Percentiles rank a stretch among this genome's conserved stretches.
Evolutionary conservation across 345 rosid species (phyloP).

Genomic region (Arabis alpina): DNA sequence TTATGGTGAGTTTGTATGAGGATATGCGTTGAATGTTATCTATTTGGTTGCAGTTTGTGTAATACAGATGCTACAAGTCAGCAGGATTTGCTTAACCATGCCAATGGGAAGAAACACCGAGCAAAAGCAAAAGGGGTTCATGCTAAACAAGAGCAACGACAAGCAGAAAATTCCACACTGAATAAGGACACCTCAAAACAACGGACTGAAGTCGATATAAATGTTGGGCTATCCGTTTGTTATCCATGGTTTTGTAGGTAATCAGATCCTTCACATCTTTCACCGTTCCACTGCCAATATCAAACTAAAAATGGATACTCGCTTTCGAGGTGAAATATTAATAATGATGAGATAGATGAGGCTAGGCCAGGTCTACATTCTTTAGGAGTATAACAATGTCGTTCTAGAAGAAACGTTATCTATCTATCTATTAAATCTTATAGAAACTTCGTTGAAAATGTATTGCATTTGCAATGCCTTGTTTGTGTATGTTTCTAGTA

Average conservation of each 20-base stretch:
- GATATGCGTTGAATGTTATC: not conserved
- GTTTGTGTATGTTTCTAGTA: too few relatives aligned
- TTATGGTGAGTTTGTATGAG: constrained; percentile 6
- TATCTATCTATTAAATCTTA: too few relatives aligned
- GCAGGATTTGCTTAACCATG: constrained; percentile 70
- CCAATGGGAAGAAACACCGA: constrained; percentile 82
- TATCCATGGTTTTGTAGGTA: constrained; percentile 27
- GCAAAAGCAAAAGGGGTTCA: constrained; percentile 62
- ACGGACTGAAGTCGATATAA: constrained; percentile 36
- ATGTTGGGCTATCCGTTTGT: not conserved
- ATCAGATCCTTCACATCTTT: not conserved
- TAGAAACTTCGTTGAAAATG: too few relatives aligned
- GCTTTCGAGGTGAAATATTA: too few relatives aligned
- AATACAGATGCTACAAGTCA: constrained; percentile 66
- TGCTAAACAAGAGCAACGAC: constrained; percentile 47
- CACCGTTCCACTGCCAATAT: too few relatives aligned
- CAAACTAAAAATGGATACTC: too few relatives aligned
- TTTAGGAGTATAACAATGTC: too few relatives aligned
- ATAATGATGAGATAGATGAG: too few relatives aligned
- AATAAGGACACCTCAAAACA: constrained; percentile 1
- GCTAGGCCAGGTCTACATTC: too few relatives aligned
- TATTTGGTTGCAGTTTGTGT: constrained; percentile 58
- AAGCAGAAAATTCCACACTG: constrained; percentile 44
- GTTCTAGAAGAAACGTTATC: too few relatives aligned
- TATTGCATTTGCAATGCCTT: too few relatives aligned